These are phyloP conservation scores for Conidiobolus incongruus DNA, from an alignment of 371 early-diverging fungal genomes.

Conservation along the genomic window DNA sequence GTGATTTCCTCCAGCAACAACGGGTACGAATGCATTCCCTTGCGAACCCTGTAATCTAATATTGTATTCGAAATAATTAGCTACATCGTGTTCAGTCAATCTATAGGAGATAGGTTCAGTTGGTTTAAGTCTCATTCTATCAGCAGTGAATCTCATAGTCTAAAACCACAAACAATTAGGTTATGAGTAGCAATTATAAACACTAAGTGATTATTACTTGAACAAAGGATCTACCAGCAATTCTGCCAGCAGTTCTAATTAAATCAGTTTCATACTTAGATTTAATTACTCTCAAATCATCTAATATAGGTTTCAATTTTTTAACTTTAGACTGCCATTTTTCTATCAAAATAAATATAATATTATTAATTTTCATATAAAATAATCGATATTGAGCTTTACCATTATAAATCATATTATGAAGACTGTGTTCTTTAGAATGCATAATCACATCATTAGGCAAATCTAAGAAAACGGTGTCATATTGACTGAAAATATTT, in stretches of 20 bases:
- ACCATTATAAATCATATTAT: no score
- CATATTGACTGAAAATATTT: slow-evolving; percentile 6
- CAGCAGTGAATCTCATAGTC: slow-evolving; percentile 20
- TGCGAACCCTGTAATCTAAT: slow-evolving; percentile 39
- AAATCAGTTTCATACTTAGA: slow-evolving; percentile 44
- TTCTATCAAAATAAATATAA: no score
- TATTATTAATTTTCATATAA: no score
- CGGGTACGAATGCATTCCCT: slow-evolving; percentile 86
- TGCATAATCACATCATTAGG: background rate
- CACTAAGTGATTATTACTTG: background rate
- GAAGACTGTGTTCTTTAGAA: no score
- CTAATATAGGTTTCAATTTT: slow-evolving; percentile 30
- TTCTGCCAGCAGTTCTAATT: slow-evolving; percentile 55
- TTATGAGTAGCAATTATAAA: no score
- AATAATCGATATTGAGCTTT: no score
- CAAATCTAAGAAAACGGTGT: slow-evolving; percentile 15
- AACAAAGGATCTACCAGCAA: slow-evolving; percentile 18
- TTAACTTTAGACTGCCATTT: slow-evolving; percentile 11
- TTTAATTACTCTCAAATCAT: slow-evolving; percentile 56
- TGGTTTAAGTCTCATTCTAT: slow-evolving; percentile 5
- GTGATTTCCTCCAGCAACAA: slow-evolving; percentile 81
- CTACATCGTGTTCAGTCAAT: slow-evolving; percentile 48
- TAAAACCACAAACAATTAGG: slow-evolving; percentile 7
- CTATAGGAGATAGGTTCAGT: slow-evolving; percentile 25
- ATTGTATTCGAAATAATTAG: slow-evolving; percentile 55